Base-by-base conservation (phyloP, 306 rosid species). In the Cicer bijugum region DNA sequence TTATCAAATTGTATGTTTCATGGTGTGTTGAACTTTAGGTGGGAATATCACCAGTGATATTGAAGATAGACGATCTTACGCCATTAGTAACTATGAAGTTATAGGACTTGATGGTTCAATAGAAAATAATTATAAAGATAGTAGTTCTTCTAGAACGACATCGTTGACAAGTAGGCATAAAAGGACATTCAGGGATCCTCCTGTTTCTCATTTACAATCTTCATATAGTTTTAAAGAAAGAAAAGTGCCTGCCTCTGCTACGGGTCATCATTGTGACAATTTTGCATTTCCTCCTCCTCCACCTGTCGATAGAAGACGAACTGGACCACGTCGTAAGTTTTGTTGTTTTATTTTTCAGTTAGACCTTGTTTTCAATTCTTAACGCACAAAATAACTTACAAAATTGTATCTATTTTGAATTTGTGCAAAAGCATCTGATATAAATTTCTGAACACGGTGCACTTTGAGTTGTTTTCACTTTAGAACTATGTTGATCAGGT, bases 241-340 rank as follows among this genome's bases (percentile, higher is more conserved):
- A 83, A 76, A 37, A 55, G 66, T 65, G 20, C 67, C 80, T 81
- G 66, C 81, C 81, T 81, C 45, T 86, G 78, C 59, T 2, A 61
- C 20, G 42, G 62, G 82, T 46, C 88, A 91, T 75, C 84, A 7
- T 1, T 94, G 98, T 74, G 83, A 76, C 67, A 80, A 82, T 63
- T 89, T 94, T 83, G 88, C 89, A 42, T 83, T 85, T 80, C 96
- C 98, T 79, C 97, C 98, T 57, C 98, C 96, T 37, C 97, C 98
- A 44, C 92, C 94, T 9, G 72, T 77, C 17, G 70, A 75, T 45
- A 85, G 90, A 80, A 91, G 89, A 81, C 85, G 95, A 44, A 55
- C 85, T 71, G 98, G 97, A 83, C 96, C 97, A 33, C 92, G 97
- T 15, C 97, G 98, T 94, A 86, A 91, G 98, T 84, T 66, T 59